Percentiles rank a stretch among this genome's conserved stretches.
These are phyloP conservation scores for Chlorella sp. DNA, from an alignment of 139 green algal genomes.

Conservation along the genomic window DNA sequence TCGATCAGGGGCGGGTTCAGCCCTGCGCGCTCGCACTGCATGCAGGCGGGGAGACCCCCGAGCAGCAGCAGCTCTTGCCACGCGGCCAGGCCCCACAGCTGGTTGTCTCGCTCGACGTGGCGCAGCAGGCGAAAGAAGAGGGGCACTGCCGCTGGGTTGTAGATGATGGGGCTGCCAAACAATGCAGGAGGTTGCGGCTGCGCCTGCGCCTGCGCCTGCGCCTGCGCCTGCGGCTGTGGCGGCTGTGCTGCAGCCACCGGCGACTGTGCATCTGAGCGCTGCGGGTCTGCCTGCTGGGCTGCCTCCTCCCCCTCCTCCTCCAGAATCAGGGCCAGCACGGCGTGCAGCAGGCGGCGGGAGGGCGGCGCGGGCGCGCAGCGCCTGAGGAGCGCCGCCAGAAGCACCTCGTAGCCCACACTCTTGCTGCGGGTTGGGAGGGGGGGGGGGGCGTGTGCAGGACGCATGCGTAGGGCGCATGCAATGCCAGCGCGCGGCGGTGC, in stretches of 20 bases:
- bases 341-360: constrained; percentile 15
- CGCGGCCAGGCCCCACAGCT: constrained; percentile 35
- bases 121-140: constrained; percentile 39
- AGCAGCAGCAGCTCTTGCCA: constrained; percentile 35
- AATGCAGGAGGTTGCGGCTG: no score
- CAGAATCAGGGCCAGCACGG: constrained; percentile 34
- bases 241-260: no score
- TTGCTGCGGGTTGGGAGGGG: neutral
- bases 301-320: constrained; percentile 29
- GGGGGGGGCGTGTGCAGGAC: no score
- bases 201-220: no score
- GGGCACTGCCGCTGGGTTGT: constrained; percentile 35
- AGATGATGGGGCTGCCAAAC: constrained; percentile 20
- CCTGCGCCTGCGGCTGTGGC: no score
- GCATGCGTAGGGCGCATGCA: no score
- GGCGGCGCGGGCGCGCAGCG: constrained; percentile 1
- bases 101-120: neutral
- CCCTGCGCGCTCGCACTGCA: constrained; percentile 20
- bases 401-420: constrained; percentile 32
- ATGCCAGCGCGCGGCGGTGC: no score
- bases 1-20: constrained; percentile 40
- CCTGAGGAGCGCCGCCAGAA: constrained; percentile 27
- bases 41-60: constrained; percentile 30
- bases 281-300: no score
- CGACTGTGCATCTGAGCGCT: no score